Evolutionary conservation across 352 stramenopile genomes (phyloP).

Genomic region (Globisporangium rhizosaccharum): DNA sequence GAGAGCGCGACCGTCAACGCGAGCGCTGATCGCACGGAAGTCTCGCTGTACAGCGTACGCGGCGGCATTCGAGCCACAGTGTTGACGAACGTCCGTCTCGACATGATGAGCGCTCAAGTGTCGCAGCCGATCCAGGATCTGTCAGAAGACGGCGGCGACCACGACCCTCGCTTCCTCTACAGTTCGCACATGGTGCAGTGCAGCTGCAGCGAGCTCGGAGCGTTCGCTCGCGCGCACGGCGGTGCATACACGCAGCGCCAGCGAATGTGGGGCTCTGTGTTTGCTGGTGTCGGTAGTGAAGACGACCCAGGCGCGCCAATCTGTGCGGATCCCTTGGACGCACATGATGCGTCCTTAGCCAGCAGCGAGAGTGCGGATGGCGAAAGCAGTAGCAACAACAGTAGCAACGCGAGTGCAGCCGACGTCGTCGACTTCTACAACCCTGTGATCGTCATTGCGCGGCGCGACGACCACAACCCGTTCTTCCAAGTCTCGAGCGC

Average conservation of each 20-base stretch:
- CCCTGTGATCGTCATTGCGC: constrained; percentile 16
- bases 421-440: constrained; percentile 7
- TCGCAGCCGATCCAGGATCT: constrained; percentile 21
- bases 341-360: neutral
- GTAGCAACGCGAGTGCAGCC: too few species aligned
- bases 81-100: constrained; percentile 44
- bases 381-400: neutral
- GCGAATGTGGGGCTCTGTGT: neutral
- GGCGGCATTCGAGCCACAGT: constrained; percentile 26
- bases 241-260: constrained; percentile 2
- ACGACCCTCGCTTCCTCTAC: constrained; percentile 32
- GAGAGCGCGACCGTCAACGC: neutral
- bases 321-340: neutral
- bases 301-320: neutral
- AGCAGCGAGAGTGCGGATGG: too few species aligned
- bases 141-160: constrained; percentile 22
- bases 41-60: constrained; percentile 23
- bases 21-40: constrained; percentile 21
- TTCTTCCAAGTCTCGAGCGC: constrained; percentile 21
- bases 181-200: constrained; percentile 14
- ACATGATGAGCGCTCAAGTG: constrained; percentile 28
- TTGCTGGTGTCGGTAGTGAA: neutral
- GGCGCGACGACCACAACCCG: constrained; percentile 24
- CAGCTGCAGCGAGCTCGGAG: constrained; percentile 8
- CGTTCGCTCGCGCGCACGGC: constrained; percentile 4